These are phyloP conservation scores for Nitzschia sp. DNA, from an alignment of 108 stramenopile species.

Conservation along the genomic window DNA sequence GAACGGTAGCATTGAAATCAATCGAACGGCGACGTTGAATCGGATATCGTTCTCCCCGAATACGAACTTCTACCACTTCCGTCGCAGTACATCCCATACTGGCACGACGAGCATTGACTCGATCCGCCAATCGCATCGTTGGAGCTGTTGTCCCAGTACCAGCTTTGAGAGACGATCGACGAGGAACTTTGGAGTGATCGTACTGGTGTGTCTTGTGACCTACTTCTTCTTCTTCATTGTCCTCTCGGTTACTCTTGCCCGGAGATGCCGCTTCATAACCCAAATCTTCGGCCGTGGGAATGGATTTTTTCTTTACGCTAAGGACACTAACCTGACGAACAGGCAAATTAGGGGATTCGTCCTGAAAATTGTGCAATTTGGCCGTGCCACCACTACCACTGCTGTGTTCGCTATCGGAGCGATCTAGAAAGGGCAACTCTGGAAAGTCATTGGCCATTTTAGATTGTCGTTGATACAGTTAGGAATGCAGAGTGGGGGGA, in stretches of 20 bases:
- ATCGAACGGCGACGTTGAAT: slow-evolving; percentile 29
- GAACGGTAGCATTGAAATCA: slow-evolving; percentile 18
- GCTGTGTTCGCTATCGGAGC: slow-evolving; percentile 2
- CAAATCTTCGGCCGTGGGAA: neutral
- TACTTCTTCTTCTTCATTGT: neutral
- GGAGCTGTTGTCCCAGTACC: neutral
- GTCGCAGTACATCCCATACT: slow-evolving; percentile 6
- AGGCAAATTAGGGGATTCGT: neutral
- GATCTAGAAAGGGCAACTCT: neutral
- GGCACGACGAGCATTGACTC: slow-evolving; percentile 3
- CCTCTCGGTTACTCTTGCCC: neutral
- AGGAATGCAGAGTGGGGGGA: too few relatives aligned
- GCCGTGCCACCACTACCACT: neutral
- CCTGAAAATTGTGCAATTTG: neutral
- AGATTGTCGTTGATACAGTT: too few relatives aligned
- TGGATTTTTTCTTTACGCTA: neutral
- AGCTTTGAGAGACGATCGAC: slow-evolving; percentile 31
- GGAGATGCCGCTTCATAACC: slow-evolving; percentile 13
- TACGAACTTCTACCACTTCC: slow-evolving; percentile 4
- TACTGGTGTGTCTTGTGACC: slow-evolving; percentile 3
- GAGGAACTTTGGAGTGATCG: slow-evolving; percentile 15
- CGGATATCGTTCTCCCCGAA: slow-evolving; percentile 16
- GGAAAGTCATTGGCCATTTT: neutral
- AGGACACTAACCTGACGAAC: neutral
- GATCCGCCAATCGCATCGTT: neutral